phyloP scores from a whole-genome alignment of 805 yeast species.

The Myxozyma mucilagina region DNA sequence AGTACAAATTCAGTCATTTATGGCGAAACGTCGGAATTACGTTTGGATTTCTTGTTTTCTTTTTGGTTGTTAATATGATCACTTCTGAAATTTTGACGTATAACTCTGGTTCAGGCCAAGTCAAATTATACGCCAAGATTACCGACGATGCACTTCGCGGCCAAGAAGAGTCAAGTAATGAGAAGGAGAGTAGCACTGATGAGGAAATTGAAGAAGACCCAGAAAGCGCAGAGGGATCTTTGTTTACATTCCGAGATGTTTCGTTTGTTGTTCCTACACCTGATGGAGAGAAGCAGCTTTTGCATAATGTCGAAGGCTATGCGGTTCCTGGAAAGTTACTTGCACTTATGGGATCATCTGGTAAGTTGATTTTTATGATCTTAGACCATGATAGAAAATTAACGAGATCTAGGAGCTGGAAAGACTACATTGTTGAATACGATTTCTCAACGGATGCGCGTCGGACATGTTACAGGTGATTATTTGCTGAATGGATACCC shows the following conservation, averaged over 20 bases:
- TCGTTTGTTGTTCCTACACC: conserved; percentile 35
- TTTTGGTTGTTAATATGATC: conserved; percentile 42
- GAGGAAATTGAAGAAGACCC: not conserved
- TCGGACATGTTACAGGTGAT: conserved; percentile 71
- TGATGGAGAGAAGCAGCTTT: conserved; percentile 48
- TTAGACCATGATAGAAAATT: not conserved
- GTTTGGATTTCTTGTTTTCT: conserved; percentile 55
- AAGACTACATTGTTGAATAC: conserved; percentile 72
- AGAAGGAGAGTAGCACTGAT: not conserved
- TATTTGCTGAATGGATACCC: conserved; percentile 64
- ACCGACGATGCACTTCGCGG: not conserved
- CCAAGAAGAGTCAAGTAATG: not conserved
- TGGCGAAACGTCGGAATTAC: conserved; percentile 68
- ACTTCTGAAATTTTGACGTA: conserved; percentile 42
- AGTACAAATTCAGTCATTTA: conserved; percentile 51
- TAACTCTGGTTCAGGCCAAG: conserved; percentile 53
- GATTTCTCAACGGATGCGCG: conserved; percentile 66
- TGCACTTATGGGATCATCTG: conserved; percentile 68
- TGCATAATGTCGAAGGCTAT: conserved; percentile 67
- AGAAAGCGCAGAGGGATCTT: not conserved
- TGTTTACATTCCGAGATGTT: conserved; percentile 28
- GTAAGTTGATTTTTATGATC: conserved; percentile 36
- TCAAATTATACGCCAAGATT: conserved; percentile 7
- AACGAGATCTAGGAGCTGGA: conserved; percentile 62
- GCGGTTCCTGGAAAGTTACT: conserved; percentile 72